A percentile compares a stretch with the other conserved stretches of the same genome.
These are phyloP conservation scores for Croton laevigatus DNA, from an alignment of 441 rosid genomes.

Conservation along the genomic window DNA sequence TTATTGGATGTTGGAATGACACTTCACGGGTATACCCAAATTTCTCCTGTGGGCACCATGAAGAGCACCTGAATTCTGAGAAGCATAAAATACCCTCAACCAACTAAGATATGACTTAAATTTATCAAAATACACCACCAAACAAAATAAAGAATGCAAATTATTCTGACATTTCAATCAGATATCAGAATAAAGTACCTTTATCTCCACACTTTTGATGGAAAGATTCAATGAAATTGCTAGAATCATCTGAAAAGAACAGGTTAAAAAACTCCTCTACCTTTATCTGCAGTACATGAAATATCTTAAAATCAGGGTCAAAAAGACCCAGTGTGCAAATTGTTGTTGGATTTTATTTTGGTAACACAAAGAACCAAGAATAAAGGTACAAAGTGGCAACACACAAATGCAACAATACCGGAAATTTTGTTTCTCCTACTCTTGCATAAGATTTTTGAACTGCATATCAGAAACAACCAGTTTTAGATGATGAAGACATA, in stretches of 20 bases:
- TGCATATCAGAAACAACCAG: constrained; percentile 50
- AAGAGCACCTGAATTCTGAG: constrained; percentile 78
- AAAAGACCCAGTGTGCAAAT: constrained; percentile 13
- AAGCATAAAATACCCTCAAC: constrained; percentile 16
- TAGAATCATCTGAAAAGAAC: constrained; percentile 68
- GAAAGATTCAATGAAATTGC: constrained; percentile 66
- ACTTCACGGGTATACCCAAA: constrained; percentile 73
- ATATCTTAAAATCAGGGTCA: constrained; percentile 19
- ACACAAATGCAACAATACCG: constrained; percentile 46
- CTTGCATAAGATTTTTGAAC: constrained; percentile 60
- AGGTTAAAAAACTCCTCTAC: constrained; percentile 74
- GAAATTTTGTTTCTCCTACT: constrained; percentile 74
- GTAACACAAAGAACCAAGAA: constrained; percentile 15
- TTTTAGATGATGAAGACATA: constrained; percentile 16
- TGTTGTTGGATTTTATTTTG: constrained; percentile 6
- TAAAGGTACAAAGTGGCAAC: constrained; percentile 16
- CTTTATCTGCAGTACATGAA: constrained; percentile 56
- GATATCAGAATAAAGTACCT: constrained; percentile 48
- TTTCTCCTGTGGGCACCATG: constrained; percentile 68
- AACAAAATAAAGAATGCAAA: constrained; percentile 11
- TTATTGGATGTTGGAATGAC: constrained; percentile 92
- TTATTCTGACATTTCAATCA: constrained; percentile 18
- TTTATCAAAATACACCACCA: constrained; percentile 13
- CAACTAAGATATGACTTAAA: constrained; percentile 11
- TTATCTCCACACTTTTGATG: constrained; percentile 84